phyloP scores from a whole-genome alignment of 441 rosid species.

The Sinapis alba region DNA sequence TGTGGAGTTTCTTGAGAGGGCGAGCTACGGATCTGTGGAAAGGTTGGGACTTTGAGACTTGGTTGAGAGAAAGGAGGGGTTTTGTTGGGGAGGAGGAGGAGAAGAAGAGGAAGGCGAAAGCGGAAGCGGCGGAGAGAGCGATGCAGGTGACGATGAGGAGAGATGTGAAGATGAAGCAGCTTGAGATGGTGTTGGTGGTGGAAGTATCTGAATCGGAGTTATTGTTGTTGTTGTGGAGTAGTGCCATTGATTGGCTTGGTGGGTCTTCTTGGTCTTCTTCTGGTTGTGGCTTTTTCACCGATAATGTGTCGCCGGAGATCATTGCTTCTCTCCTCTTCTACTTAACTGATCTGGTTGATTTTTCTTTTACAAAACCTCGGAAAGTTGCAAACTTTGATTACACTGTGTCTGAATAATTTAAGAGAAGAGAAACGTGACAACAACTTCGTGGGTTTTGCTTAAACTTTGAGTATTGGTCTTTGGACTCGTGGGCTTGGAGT shows the following conservation, averaged over 20 bases:
- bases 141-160: slow-evolving; percentile 59
- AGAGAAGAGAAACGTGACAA: not conserved
- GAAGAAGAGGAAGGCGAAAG: slow-evolving; percentile 80
- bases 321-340: slow-evolving; percentile 22
- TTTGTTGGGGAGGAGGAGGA: slow-evolving; percentile 46
- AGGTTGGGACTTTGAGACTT: slow-evolving; percentile 23
- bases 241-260: slow-evolving; percentile 40
- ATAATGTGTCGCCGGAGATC: slow-evolving; percentile 28
- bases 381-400: slow-evolving; percentile 9
- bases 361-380: slow-evolving; percentile 4
- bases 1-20: slow-evolving; percentile 59
- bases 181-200: slow-evolving; percentile 62
- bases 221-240: slow-evolving; percentile 19
- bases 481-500: slow-evolving; percentile 7
- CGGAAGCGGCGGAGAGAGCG: slow-evolving; percentile 67
- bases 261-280: slow-evolving; percentile 37
- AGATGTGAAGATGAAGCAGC: slow-evolving; percentile 54
- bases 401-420: not conserved
- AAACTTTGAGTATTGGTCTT: not conserved
- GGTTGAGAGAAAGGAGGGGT: slow-evolving; percentile 15
- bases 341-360: not conserved
- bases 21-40: slow-evolving; percentile 44
- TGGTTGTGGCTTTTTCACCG: not conserved
- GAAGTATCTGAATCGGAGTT: slow-evolving; percentile 14
- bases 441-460: not conserved